Percentiles rank a stretch among this genome's conserved stretches.
Conservation (phyloP, 169 alveolate genomes). For the Cardiosporidium cionae region DNA sequence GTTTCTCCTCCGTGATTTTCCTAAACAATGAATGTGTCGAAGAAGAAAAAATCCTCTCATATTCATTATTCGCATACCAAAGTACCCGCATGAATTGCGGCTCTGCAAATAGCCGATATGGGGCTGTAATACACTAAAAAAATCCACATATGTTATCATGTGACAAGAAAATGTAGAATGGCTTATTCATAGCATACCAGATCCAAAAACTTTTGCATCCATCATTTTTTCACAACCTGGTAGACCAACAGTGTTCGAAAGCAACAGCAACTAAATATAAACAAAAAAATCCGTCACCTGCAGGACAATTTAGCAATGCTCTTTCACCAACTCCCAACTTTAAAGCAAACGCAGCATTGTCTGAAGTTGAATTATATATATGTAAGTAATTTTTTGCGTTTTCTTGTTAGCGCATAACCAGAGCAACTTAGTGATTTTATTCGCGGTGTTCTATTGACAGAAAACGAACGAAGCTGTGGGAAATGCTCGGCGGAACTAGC, state of each 20-base stretch:
- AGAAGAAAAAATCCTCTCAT: not conserved
- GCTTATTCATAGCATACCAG: constrained; percentile 1
- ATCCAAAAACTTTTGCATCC: constrained; percentile 38
- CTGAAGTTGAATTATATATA: constrained; percentile 17
- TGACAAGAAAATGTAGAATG: not conserved
- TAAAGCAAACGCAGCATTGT: constrained; percentile 49
- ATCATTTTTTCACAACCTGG: constrained; percentile 41
- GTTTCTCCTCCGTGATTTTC: constrained; percentile 26
- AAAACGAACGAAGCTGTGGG: constrained; percentile 65
- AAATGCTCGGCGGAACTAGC: constrained; percentile 15
- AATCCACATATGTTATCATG: not conserved
- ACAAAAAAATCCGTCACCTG: constrained; percentile 16
- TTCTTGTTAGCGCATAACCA: constrained; percentile 21
- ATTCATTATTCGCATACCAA: not conserved
- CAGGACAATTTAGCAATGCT: constrained; percentile 56
- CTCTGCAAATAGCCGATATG: constrained; percentile 67
- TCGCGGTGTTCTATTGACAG: constrained; percentile 52
- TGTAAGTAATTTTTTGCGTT: not conserved
- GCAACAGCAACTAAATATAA: constrained; percentile 13
- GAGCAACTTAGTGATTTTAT: constrained; percentile 53
- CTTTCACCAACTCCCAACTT: constrained; percentile 53
- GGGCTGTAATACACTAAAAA: constrained; percentile 50
- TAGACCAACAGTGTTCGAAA: constrained; percentile 18
- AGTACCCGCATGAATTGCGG: constrained; percentile 64
- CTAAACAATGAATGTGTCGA: not conserved